Base-by-base conservation (phyloP, 768 basidiomycete species). In the Suillus sp. region DNA sequence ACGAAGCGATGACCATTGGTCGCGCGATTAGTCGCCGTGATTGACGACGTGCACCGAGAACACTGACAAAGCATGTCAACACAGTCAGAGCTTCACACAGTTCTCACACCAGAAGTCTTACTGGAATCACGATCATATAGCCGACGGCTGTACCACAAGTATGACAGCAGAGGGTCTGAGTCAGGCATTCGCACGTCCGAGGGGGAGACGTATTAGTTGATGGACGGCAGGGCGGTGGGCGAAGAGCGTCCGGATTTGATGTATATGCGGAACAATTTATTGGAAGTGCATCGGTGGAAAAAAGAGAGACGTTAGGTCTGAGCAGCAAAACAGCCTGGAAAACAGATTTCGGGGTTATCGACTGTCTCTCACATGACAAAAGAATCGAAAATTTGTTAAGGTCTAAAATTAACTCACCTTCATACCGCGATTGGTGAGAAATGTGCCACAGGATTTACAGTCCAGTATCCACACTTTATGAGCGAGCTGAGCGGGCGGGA, bases 1-100 rank as follows among this genome's bases (percentile, higher is more conserved):
- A 95, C 92, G 73, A 91, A 95, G 35, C 91, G 86, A 73, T 93
- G 92, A 10, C 91, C 91, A 73, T 93, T 94, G 27, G 92, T 92
- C 9, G 86, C 81, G 63, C 90, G 85, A 73, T 89, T 89, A 20
- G 83, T 85, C 6, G 81, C 81, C 55, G 83, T 81, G 59, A 88
- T 86, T 2, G 89, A 89, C 18, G 86, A 84, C 20, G 88, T 92
- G 75, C 92, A 95, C 54, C 86, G 86, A 20, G 78, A 67, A 72
- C 93, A 95, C 82, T 84, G 65, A 60, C 50, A 40, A 53, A 37
- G 48, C 57, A 32, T 48, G 61, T 66, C 58, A 64, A 54, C 55
- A 64, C 65, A 63, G 65, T 69, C 56, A 64, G 59, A 43, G 50
- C 42, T 48, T 48, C 43, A 63, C 53, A 57, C 27, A 38, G 60